A percentile compares a stretch with the other conserved stretches of the same genome.
Conservation (phyloP, 768 basidiomycete genomes). For the Boletales sp. region DNA sequence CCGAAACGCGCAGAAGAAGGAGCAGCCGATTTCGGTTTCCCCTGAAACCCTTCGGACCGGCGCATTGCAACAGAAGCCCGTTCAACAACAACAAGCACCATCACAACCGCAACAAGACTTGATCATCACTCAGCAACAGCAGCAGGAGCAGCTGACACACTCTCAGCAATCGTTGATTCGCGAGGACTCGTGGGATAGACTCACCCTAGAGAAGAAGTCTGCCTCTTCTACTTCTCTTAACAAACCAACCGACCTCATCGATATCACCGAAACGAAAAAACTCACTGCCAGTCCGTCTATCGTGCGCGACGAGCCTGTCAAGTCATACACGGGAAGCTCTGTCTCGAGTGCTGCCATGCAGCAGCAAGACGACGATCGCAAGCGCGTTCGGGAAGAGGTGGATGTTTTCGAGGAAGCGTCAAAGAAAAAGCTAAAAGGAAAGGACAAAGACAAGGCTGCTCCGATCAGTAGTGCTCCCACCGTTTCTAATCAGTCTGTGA, state of each 20-base stretch:
- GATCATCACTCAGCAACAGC: constrained; percentile 30
- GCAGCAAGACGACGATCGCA: constrained; percentile 51
- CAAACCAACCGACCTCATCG: constrained; percentile 58
- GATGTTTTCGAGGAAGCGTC: constrained; percentile 42
- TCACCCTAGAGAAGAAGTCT: constrained; percentile 30
- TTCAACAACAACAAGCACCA: constrained; percentile 16
- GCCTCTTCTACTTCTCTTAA: constrained; percentile 28
- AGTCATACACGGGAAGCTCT: constrained; percentile 5
- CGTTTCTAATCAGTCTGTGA: constrained; percentile 20
- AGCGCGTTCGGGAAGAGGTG: constrained; percentile 49
- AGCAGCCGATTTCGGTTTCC: constrained; percentile 18
- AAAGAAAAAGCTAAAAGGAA: constrained; percentile 48
- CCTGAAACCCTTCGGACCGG: constrained; percentile 38
- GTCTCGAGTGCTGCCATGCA: constrained; percentile 41
- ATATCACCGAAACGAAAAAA: constrained; percentile 70
- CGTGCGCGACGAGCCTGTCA: constrained; percentile 51
- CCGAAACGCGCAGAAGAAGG: constrained; percentile 25
- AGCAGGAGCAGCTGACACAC: constrained; percentile 29
- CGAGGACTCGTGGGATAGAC: constrained; percentile 47
- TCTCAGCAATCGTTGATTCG: constrained; percentile 36
- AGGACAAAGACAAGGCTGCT: constrained; percentile 46
- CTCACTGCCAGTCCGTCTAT: constrained; percentile 77
- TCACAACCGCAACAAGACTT: constrained; percentile 23
- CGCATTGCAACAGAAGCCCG: constrained; percentile 22
- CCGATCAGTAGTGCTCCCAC: constrained; percentile 27